Conservation (phyloP, 148 eudicot genomes). For the Amaranthus palmeri region DNA sequence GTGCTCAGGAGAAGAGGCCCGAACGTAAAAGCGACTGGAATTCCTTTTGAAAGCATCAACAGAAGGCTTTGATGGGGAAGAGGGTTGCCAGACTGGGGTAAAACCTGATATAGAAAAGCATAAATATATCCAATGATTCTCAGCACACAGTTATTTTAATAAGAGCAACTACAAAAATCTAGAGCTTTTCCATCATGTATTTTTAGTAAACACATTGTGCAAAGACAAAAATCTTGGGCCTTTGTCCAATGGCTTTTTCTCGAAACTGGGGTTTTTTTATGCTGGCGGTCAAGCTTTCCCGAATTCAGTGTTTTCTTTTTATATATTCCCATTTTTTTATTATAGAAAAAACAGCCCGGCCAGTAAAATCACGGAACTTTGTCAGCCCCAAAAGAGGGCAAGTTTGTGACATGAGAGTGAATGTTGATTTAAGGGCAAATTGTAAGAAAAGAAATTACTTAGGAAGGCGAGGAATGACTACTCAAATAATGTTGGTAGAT, state of each 20-base stretch:
- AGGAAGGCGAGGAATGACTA: background rate
- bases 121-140: background rate
- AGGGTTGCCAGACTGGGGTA: conserved; percentile 17
- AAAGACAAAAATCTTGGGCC: background rate
- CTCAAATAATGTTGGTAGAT: background rate
- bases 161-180: background rate
- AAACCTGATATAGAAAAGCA: conserved; percentile 15
- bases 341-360: background rate
- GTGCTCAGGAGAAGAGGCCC: conserved; percentile 37
- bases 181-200: background rate
- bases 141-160: background rate
- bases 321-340: too few relatives aligned
- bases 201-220: background rate
- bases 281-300: too few relatives aligned
- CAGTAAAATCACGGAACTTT: background rate
- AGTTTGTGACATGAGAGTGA: background rate
- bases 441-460: background rate
- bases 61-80: conserved; percentile 13
- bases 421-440: background rate
- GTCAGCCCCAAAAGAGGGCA: too few relatives aligned
- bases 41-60: conserved; percentile 4
- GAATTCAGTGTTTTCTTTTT: too few relatives aligned
- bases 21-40: conserved; percentile 39
- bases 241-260: background rate
- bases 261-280: too few relatives aligned